Percentiles rank a stretch among this genome's conserved stretches.
Conservation (phyloP, 1,139 yeast genomes). For the Eremothecium sinecaudum region DNA sequence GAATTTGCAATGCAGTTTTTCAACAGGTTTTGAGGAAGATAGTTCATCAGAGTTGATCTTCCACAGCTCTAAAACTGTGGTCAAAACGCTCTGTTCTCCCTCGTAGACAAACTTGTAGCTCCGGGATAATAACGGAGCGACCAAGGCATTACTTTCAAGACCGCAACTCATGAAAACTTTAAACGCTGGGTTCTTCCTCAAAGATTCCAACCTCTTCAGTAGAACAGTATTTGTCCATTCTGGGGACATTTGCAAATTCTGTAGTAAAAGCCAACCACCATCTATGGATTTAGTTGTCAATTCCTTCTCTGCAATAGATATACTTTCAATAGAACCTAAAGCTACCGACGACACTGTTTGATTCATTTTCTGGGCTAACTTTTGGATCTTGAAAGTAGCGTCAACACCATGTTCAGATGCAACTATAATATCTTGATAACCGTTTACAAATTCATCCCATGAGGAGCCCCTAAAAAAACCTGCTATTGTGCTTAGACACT, state of each 20-base stretch:
- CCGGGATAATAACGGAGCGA: conserved; percentile 40
- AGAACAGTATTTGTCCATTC: conserved; percentile 44
- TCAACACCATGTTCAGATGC: conserved; percentile 59
- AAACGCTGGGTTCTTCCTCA: conserved; percentile 7
- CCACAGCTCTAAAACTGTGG: conserved; percentile 38
- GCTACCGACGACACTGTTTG: conserved; percentile 42
- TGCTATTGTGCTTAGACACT: not conserved
- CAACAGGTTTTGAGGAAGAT: conserved; percentile 33
- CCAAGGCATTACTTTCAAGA: conserved; percentile 31
- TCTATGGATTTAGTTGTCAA: conserved; percentile 38
- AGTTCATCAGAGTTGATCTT: conserved; percentile 25
- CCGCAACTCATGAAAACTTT: conserved; percentile 22
- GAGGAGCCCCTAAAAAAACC: conserved; percentile 1
- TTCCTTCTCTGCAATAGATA: conserved; percentile 45
- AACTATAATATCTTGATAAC: conserved; percentile 34
- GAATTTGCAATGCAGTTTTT: conserved; percentile 42
- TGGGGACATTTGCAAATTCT: conserved; percentile 67
- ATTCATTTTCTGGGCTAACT: conserved; percentile 32
- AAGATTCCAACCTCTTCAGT: conserved; percentile 12
- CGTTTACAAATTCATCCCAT: conserved; percentile 1
- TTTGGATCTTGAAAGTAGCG: conserved; percentile 48
- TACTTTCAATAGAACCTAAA: conserved; percentile 69
- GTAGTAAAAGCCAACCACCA: conserved; percentile 64
- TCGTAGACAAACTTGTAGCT: conserved; percentile 34
- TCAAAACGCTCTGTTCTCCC: conserved; percentile 50